Conservation (phyloP, 164 flowering plant genomes). For the Piper longum region DNA sequence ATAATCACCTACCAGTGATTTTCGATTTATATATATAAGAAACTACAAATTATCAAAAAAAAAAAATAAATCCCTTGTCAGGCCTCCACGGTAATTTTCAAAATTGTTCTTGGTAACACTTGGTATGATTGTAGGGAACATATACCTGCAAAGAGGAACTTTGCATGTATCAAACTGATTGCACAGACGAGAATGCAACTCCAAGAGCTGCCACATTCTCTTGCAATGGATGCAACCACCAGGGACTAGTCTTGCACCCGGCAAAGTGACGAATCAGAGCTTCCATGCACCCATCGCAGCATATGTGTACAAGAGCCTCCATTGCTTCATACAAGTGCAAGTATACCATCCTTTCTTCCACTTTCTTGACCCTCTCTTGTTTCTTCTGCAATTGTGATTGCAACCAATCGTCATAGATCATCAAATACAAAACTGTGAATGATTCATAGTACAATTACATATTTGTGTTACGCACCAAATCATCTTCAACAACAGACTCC, state of each 20-base stretch:
- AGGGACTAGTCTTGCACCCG: slow-evolving; percentile 55
- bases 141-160: slow-evolving; percentile 78
- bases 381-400: slow-evolving; percentile 1
- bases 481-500: slow-evolving; percentile 29
- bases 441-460: neutral
- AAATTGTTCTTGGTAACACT: neutral
- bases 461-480: slow-evolving; percentile 26
- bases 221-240: slow-evolving; percentile 84
- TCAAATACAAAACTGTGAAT: neutral
- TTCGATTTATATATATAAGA: neutral
- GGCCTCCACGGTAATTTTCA: neutral
- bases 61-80: neutral
- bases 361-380: slow-evolving; percentile 25
- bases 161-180: slow-evolving; percentile 33
- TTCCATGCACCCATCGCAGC: slow-evolving; percentile 81
- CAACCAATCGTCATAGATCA: neutral
- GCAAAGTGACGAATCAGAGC: slow-evolving; percentile 76
- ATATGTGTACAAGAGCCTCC: slow-evolving; percentile 90
- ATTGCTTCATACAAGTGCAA: slow-evolving; percentile 67
- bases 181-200: slow-evolving; percentile 58
- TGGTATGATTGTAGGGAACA: neutral
- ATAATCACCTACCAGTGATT: no score
- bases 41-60: neutral
- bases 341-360: slow-evolving; percentile 48
- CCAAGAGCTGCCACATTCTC: slow-evolving; percentile 96